Base-by-base conservation (phyloP, 1,284 basidiomycete genomes). In the Porodaedalea pini region DNA sequence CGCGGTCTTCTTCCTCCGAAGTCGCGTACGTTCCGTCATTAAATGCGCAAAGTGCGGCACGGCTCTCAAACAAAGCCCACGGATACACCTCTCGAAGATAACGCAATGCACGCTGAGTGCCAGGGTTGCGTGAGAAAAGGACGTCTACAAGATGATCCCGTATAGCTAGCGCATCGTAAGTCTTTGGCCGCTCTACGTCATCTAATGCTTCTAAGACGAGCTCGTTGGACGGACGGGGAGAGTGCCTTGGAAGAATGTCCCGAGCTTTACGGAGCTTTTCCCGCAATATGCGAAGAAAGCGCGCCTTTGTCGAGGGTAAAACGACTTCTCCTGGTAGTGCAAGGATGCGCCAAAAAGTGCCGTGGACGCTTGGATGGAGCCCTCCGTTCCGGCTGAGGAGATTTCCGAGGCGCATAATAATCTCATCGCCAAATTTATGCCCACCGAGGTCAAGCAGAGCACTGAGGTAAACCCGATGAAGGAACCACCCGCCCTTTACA, bases 1-100 rank as follows among this genome's bases (percentile, higher is more conserved):
- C 51, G 5, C 27, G 39, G 34, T 54, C 44, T 37, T 61, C 51
- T 25, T 60, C 58, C 8, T 39, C 41, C 11, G 47, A 31, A 15
- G 48, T 37, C 11, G 56, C 39, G 34, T 40, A 57, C 3, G 56
- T 50, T 5, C 57, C 57, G 32, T 56, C 51, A 51, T 57, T 57
- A 29, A 56, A 56, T 7, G 53, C 47, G 29, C 45, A 43, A 25
- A 61, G 32, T 29, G 56, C 59, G 8, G 50, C 51, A 40, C 55
- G 59, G 19, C 36, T 43, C 39, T 61, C 56, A 23, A 56, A 61
- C 19, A 55, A 27, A 7, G 34, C 52, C 59, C 59, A 61, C 4
- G 39, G 47, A 36, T 54, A 54, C 23, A 54, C 23, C n/a, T 57
- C 51, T 17, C 17, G 23, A 17, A 60, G 43, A 27, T 52, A 54